These are phyloP conservation scores for Thuidium tamariscinum DNA, from an alignment of 225 moss, liverwort and hornwort species.

Conservation along the genomic window DNA sequence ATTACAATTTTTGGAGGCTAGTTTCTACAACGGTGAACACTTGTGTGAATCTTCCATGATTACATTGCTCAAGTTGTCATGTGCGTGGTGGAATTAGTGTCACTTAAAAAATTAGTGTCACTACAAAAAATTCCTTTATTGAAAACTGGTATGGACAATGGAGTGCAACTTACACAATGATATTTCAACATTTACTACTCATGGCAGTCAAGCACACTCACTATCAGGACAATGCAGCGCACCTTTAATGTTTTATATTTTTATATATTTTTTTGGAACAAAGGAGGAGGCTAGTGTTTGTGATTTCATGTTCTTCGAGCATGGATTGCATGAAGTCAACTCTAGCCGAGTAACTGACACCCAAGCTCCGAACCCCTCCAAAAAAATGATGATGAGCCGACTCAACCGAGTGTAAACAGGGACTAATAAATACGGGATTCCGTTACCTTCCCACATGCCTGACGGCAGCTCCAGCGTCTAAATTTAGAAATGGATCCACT, in stretches of 20 bases:
- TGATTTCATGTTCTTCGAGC: not conserved
- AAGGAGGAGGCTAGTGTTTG: not conserved
- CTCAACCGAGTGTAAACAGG: not conserved
- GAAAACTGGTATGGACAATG: no score
- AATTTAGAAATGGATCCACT: not conserved
- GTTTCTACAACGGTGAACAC: not conserved
- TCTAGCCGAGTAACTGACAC: no score
- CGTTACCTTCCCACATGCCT: not conserved
- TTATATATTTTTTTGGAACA: no score
- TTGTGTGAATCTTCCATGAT: not conserved
- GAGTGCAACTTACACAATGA: not conserved
- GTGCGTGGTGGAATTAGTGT: not conserved
- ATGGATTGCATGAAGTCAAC: not conserved
- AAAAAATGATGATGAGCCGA: no score
- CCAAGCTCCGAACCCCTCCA: not conserved
- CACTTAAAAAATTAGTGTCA: not conserved
- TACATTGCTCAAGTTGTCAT: not conserved
- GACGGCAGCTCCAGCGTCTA: not conserved
- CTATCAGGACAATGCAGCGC: no score
- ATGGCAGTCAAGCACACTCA: not conserved
- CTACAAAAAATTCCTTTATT: no score
- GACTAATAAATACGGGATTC: not conserved
- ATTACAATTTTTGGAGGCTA: no score
- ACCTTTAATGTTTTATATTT: not conserved
- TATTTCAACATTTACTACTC: not conserved